phyloP scores from a whole-genome alignment of 2,329 filamentous ascomycete genomes.

The Pezicula neosporulosa region DNA sequence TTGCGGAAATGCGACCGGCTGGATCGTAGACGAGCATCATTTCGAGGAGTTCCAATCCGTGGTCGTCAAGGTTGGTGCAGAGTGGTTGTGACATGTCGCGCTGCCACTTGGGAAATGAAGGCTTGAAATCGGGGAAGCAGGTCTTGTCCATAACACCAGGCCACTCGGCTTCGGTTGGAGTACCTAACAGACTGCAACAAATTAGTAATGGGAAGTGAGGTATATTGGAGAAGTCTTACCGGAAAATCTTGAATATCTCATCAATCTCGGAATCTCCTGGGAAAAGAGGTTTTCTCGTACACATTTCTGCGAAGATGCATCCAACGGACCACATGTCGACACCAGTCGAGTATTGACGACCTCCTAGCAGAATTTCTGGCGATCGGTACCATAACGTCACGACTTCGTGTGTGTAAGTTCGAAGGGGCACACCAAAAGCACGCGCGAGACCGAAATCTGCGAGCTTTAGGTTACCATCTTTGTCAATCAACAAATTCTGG shows the following conservation, averaged over 20 bases:
- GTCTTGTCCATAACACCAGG: conserved; percentile 68
- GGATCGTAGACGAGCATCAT: conserved; percentile 83
- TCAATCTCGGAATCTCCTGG: conserved; percentile 91
- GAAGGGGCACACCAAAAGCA: conserved; percentile 85
- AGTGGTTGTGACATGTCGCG: conserved; percentile 64
- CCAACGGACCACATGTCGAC: conserved; percentile 96
- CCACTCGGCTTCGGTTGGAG: conserved; percentile 78
- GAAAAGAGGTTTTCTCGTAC: conserved; percentile 87
- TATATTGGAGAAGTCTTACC: conserved; percentile 44
- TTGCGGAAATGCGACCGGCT: conserved; percentile 81
- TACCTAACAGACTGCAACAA: conserved; percentile 66
- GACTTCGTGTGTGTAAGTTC: conserved; percentile 93
- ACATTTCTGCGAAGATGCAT: conserved; percentile 96
- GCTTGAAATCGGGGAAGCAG: conserved; percentile 92
- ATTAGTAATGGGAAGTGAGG: conserved; percentile 15
- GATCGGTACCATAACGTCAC: conserved; percentile 92
- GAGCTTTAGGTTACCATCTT: conserved; percentile 84
- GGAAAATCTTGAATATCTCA: conserved; percentile 93
- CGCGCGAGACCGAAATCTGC: conserved; percentile 87
- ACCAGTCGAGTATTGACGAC: conserved; percentile 87
- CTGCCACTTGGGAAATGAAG: conserved; percentile 88
- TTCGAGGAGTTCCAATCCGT: conserved; percentile 65
- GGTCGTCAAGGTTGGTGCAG: conserved; percentile 69
- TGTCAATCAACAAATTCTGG: conserved; percentile 84
- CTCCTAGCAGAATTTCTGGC: conserved; percentile 86